phyloP scores from a whole-genome alignment of 306 rosid genomes.

The Glycine tomentella region DNA sequence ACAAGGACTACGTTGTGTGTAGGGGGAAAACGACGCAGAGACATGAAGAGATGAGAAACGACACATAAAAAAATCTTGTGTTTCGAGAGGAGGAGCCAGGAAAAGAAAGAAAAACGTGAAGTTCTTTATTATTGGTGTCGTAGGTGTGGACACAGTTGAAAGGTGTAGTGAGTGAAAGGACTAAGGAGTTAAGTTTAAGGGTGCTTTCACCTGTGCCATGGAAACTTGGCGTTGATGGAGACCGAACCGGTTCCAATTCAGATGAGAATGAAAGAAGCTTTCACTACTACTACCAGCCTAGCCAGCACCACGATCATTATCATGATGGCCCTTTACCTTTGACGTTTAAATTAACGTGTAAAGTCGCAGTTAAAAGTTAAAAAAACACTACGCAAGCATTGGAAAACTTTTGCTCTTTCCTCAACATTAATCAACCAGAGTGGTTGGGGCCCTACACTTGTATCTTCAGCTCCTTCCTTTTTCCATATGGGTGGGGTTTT shows the following conservation, averaged over 20 bases:
- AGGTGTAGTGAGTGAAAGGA: neutral
- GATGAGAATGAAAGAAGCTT: constrained; percentile 17
- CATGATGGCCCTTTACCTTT: constrained; percentile 20
- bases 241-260: constrained; percentile 6
- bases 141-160: neutral
- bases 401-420: constrained; percentile 12
- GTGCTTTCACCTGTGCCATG: constrained; percentile 40
- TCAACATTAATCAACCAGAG: constrained; percentile 2
- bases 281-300: neutral
- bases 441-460: constrained; percentile 25
- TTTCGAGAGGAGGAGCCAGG: constrained; percentile 7
- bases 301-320: constrained; percentile 13
- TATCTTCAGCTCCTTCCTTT: neutral
- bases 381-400: neutral
- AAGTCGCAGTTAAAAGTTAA: constrained; percentile 36
- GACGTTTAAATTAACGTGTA: constrained; percentile 41
- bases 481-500: neutral
- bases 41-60: constrained; percentile 16
- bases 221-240: constrained; percentile 28
- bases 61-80: neutral
- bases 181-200: neutral
- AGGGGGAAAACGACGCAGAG: constrained; percentile 16
- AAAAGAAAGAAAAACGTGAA: constrained; percentile 36
- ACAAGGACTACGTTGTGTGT: neutral
- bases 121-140: neutral